These are phyloP conservation scores for Phaeosphaeria sp. DNA, from an alignment of 2,329 filamentous ascomycete genomes.

Conservation along the genomic window DNA sequence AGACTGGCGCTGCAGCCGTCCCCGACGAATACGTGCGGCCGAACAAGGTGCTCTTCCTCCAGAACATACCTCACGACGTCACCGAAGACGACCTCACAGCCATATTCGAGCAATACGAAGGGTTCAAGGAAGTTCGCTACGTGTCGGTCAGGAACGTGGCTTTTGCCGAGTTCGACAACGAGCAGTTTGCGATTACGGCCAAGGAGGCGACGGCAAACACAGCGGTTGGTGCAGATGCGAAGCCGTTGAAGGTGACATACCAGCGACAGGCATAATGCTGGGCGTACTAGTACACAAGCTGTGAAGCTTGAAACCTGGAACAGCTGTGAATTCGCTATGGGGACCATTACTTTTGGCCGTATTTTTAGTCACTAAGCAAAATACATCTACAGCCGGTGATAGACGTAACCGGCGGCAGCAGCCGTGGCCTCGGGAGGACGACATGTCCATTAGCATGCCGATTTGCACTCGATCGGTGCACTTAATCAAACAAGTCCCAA, in stretches of 20 bases:
- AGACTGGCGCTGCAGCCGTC: conserved; percentile 76
- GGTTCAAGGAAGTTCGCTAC: conserved; percentile 89
- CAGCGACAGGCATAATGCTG: conserved; percentile 69
- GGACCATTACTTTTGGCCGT: conserved; percentile 11
- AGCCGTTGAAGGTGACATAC: conserved; percentile 93
- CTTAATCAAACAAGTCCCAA: background rate
- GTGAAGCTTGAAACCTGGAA: conserved; percentile 20
- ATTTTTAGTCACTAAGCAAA: conserved; percentile 5
- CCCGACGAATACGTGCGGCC: conserved; percentile 98
- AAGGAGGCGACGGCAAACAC: conserved; percentile 93
- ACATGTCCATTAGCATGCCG: background rate
- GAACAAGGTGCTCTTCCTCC: conserved; percentile 95
- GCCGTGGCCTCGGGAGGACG: background rate
- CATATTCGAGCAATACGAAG: conserved; percentile 88
- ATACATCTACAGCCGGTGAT: background rate
- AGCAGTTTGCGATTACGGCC: conserved; percentile 86
- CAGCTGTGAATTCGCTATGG: background rate
- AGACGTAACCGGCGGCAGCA: background rate
- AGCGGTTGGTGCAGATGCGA: conserved; percentile 74
- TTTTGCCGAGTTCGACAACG: conserved; percentile 94
- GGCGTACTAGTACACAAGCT: conserved; percentile 15
- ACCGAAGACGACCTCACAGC: conserved; percentile 78
- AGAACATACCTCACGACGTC: conserved; percentile 88
- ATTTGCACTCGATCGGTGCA: background rate
- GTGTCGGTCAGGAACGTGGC: conserved; percentile 91